A percentile compares a stretch with the other conserved stretches of the same genome.
Conservation (phyloP, 305 asterid species). For the Plantago coronopus region DNA sequence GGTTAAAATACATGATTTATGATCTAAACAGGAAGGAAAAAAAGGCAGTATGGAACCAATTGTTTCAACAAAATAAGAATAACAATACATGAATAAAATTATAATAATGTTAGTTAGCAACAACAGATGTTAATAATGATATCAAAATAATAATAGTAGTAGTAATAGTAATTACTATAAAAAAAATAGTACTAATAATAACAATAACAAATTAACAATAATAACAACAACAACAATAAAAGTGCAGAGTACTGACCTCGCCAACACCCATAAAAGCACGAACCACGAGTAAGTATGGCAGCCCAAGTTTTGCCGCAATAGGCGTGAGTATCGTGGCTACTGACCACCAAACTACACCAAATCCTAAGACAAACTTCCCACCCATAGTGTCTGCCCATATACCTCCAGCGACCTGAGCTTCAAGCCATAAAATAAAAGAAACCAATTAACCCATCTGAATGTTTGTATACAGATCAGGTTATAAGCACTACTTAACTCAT, state of each 20-base stretch:
- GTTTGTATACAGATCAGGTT: not conserved
- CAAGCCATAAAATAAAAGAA: conserved; percentile 22
- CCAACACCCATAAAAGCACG: conserved; percentile 94
- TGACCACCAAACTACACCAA: conserved; percentile 95
- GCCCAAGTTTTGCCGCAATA: conserved; percentile 72
- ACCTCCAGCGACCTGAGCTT: conserved; percentile 80
- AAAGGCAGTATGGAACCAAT: not conserved
- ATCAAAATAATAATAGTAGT: not conserved
- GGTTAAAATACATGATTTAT: not conserved
- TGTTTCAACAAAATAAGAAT: too few species aligned
- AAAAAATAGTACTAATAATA: not conserved
- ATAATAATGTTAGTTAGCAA: too few species aligned
- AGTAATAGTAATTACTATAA: not conserved
- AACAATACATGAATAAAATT: too few species aligned
- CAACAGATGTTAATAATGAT: too few species aligned
- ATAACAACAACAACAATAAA: too few species aligned
- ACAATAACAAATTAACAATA: too few species aligned
- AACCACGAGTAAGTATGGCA: conserved; percentile 76
- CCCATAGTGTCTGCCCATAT: conserved; percentile 98
- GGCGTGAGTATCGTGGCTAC: conserved; percentile 76
- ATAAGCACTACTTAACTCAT: too few species aligned
- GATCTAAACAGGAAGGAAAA: conserved; percentile 4
- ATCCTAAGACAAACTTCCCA: conserved; percentile 79
- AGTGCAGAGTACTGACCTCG: conserved; percentile 49
- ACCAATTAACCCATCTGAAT: conserved; percentile 17